These are phyloP conservation scores for Cryptococcus wingfieldii DNA, from an alignment of 1,284 basidiomycete species.

Conservation along the genomic window DNA sequence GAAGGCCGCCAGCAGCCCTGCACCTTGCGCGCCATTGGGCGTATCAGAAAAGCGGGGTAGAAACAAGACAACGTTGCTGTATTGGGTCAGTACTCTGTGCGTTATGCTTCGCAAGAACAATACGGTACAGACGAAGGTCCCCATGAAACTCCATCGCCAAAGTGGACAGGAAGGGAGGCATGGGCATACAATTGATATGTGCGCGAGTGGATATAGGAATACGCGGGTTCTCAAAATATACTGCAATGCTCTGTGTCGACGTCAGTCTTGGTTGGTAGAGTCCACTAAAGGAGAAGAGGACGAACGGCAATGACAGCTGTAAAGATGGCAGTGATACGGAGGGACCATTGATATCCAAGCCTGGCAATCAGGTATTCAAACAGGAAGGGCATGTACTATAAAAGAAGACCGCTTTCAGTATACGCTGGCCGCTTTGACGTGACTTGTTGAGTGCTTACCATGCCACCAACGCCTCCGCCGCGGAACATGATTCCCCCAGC, in stretches of 20 bases:
- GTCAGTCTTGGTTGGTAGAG: not conserved
- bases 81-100: not conserved
- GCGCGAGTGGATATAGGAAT: conserved; percentile 14
- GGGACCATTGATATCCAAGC: conserved; percentile 19
- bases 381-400: conserved; percentile 22
- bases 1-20: conserved; percentile 23
- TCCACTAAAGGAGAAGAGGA: not conserved
- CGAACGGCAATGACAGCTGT: conserved; percentile 17
- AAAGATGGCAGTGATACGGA: conserved; percentile 15
- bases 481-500: conserved; percentile 23
- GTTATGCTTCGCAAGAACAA: not conserved
- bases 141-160: conserved; percentile 19
- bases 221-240: conserved; percentile 20
- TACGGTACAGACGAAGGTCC: no score
- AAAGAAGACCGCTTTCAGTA: no score
- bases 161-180: conserved; percentile 15
- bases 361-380: conserved; percentile 13
- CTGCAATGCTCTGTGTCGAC: conserved; percentile 12
- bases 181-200: conserved; percentile 10
- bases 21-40: conserved; percentile 11
- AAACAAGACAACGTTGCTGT: conserved; percentile 25
- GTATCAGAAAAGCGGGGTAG: conserved; percentile 24
- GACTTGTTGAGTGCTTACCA: conserved; percentile 6
- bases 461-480: conserved; percentile 23
- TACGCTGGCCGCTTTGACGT: no score